These are phyloP conservation scores for Rosa persica DNA, from an alignment of 306 rosid species.

Conservation along the genomic window DNA sequence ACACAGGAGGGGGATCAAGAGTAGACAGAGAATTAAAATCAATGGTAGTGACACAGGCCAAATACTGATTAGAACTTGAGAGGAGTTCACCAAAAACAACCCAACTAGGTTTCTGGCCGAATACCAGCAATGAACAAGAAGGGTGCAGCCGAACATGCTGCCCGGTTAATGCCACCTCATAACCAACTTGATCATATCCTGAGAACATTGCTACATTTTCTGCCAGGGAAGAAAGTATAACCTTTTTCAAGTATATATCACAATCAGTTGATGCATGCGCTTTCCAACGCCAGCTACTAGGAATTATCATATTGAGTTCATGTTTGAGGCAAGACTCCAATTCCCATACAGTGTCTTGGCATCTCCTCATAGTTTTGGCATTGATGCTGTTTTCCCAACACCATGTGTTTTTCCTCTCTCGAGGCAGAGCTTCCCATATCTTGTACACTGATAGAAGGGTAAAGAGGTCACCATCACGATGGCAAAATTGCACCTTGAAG, in stretches of 20 bases:
- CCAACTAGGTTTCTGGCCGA: conserved; percentile 85
- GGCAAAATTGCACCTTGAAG: conserved; percentile 87
- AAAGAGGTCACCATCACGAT: conserved; percentile 84
- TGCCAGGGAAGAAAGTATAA: conserved; percentile 73
- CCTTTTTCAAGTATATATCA: conserved; percentile 58
- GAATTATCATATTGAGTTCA: conserved; percentile 52
- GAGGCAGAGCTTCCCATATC: conserved; percentile 68
- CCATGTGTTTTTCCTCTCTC: conserved; percentile 61
- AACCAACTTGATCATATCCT: conserved; percentile 77
- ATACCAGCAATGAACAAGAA: conserved; percentile 78
- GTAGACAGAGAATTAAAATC: conserved; percentile 50
- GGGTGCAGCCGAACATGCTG: conserved; percentile 83
- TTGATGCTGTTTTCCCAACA: conserved; percentile 96
- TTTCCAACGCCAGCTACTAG: conserved; percentile 78
- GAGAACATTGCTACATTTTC: conserved; percentile 95
- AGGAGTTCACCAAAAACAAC: conserved; percentile 85
- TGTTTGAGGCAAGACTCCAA: conserved; percentile 68
- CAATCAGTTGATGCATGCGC: conserved; percentile 44
- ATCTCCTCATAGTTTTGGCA: conserved; percentile 90
- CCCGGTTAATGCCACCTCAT: conserved; percentile 82
- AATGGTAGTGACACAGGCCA: conserved; percentile 73
- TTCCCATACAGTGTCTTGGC: conserved; percentile 74
- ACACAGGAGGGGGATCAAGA: conserved; percentile 65
- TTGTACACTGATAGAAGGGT: conserved; percentile 88
- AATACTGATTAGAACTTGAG: conserved; percentile 62